Base-by-base conservation (phyloP, 2,329 filamentous ascomycete genomes). In the Exophiala lecanii-corni region DNA sequence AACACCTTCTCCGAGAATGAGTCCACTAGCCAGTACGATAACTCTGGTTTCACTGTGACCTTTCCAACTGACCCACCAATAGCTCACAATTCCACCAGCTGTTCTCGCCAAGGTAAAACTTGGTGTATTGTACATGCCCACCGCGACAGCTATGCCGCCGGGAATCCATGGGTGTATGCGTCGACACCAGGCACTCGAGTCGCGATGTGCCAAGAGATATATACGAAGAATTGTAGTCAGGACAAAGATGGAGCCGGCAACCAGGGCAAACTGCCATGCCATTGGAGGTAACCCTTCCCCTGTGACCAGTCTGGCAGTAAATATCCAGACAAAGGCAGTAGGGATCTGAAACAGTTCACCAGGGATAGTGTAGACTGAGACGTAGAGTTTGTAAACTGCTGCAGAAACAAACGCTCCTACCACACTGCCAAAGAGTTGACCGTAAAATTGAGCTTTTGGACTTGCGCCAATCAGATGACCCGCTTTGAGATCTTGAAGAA, bases 121-220 rank as follows among this genome's bases (percentile, higher is more conserved):
- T 0, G 92, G 92, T 1, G 91, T 88, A 57, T 97, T 98, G 67
- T 97, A 98, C 81, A 98, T 98, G 36, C 92, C 89, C 57, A 96
- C 88, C 28, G 92, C 92, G 15, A 98, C 91, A 2, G 92, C 91
- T 57, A 98, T 96, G 0, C 92, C 92, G 5, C 92, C 91, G 0
- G 92, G 92, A 9, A 98, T 73, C 61, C 79, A 86, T 2, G 79
- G 49, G 32, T 56, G 53, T 18, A 57, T 38, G 9, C 36, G 43
- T 3, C 39, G 41, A 31, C 43, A 49, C 53, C 53, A 56, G 9
- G 37, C 40, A 13, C 46, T 50, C 10, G 48, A 43, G 15, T 52
- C 50, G n/a, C 47, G 41, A 25, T 47, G 32, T 3, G 49, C 47
- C 12, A 50, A 35, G 4, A 56, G 33, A 41, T 50, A 55, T n/a